Evolutionary conservation across 805 yeast species (phyloP).

Genomic region (Priceomyces carsonii): DNA sequence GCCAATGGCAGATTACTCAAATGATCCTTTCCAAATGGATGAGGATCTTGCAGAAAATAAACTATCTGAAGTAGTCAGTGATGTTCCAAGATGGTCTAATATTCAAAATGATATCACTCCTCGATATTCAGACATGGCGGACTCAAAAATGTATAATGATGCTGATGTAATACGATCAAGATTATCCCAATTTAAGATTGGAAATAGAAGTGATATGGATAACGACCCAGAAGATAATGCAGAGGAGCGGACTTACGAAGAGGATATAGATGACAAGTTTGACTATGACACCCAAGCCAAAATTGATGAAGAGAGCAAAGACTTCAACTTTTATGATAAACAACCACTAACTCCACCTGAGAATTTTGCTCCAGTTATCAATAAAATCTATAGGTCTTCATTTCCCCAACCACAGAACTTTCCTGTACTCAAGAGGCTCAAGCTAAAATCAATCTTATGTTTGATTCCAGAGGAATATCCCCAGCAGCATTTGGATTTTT

Average conservation of each 20-base stretch:
- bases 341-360: constrained; percentile 69
- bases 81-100: not conserved
- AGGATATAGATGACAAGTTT: constrained; percentile 42
- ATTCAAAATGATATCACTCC: constrained; percentile 14
- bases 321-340: constrained; percentile 2
- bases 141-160: constrained; percentile 12
- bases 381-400: constrained; percentile 77
- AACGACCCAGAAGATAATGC: constrained; percentile 30
- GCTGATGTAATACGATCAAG: constrained; percentile 34
- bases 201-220: constrained; percentile 16
- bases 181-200: constrained; percentile 25
- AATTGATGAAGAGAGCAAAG: constrained; percentile 18
- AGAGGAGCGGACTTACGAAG: constrained; percentile 30
- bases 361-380: constrained; percentile 81
- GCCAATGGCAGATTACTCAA: constrained; percentile 30
- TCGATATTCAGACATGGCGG: constrained; percentile 13
- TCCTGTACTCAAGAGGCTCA: constrained; percentile 59
- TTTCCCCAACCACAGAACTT: constrained; percentile 89
- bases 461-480: constrained; percentile 94
- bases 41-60: constrained; percentile 25
- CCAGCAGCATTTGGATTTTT: constrained; percentile 64
- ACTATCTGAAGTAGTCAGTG: not conserved
- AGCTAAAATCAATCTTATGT: constrained; percentile 74
- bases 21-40: constrained; percentile 48
- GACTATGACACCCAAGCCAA: constrained; percentile 25